Evolutionary conservation across 768 basidiomycete genomes (phyloP).

Genomic region (Termitomyces sp.): DNA sequence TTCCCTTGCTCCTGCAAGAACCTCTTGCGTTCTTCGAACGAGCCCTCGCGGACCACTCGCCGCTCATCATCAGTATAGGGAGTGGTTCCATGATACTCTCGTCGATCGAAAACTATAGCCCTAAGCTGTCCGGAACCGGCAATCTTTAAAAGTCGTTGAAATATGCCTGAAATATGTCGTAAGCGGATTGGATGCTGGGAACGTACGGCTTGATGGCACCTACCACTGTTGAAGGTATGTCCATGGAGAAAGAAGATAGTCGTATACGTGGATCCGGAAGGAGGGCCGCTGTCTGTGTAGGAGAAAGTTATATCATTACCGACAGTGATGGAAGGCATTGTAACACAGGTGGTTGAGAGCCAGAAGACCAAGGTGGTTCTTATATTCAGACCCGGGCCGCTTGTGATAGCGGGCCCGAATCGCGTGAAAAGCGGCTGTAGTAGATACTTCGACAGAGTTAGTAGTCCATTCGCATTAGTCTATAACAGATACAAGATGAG

Average conservation of each 20-base stretch:
- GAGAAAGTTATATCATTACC: constrained; percentile 10
- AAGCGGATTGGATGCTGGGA: constrained; percentile 7
- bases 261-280: constrained; percentile 13
- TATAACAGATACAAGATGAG: too few species aligned
- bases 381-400: neutral
- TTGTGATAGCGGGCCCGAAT: neutral
- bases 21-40: constrained; percentile 13
- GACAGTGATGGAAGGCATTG: constrained; percentile 2
- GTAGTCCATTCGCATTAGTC: too few species aligned
- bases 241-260: constrained; percentile 28
- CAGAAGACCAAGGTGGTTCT: neutral
- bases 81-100: constrained; percentile 29
- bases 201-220: neutral
- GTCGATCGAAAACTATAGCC: constrained; percentile 29
- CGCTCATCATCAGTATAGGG: constrained; percentile 24
- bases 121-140: constrained; percentile 19
- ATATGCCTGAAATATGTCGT: constrained; percentile 15
- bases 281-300: constrained; percentile 27
- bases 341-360: too few species aligned
- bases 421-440: neutral
- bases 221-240: constrained; percentile 12
- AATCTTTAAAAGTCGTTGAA: constrained; percentile 17
- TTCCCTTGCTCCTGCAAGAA: constrained; percentile 24
- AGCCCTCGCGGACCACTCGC: constrained; percentile 9
- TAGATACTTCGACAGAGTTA: neutral